Evolutionary conservation across 176 grass and related monocot species (phyloP).

Genomic region (Areca catechu): DNA sequence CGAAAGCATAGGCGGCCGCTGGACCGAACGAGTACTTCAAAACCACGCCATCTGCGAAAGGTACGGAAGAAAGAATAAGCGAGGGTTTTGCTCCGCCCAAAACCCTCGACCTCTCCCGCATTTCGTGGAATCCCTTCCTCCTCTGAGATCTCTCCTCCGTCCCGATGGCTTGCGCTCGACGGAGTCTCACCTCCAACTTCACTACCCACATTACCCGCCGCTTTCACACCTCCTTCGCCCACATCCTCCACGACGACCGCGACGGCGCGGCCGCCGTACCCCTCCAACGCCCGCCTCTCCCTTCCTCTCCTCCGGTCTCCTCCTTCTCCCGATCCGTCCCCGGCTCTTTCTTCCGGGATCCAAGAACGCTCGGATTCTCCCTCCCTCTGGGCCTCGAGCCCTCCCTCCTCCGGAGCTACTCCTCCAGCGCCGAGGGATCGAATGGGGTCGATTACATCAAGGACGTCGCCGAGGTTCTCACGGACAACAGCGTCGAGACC

Average conservation of each 20-base stretch:
- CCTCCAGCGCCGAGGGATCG: not conserved
- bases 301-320: not conserved
- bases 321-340: not conserved
- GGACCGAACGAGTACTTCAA: too few relatives aligned
- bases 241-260: constrained; percentile 2
- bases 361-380: constrained; percentile 3
- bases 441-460: not conserved
- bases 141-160: not conserved
- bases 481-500: constrained; percentile 28
- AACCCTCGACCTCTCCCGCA: not conserved
- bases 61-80: too few relatives aligned
- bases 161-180: constrained; percentile 12
- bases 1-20: too few relatives aligned
- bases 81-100: not conserved
- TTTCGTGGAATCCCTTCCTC: not conserved
- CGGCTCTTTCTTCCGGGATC: too few relatives aligned
- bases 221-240: constrained; percentile 5
- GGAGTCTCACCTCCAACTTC: constrained; percentile 8
- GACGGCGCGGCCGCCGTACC: not conserved
- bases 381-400: constrained; percentile 12
- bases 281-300: not conserved
- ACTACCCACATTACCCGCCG: constrained; percentile 7
- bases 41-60: too few relatives aligned
- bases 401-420: constrained; percentile 18
- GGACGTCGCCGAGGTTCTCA: constrained; percentile 18